A percentile compares a stretch with the other conserved stretches of the same genome.
These are phyloP conservation scores for Glycine soja DNA, from an alignment of 306 rosid species.

Conservation along the genomic window DNA sequence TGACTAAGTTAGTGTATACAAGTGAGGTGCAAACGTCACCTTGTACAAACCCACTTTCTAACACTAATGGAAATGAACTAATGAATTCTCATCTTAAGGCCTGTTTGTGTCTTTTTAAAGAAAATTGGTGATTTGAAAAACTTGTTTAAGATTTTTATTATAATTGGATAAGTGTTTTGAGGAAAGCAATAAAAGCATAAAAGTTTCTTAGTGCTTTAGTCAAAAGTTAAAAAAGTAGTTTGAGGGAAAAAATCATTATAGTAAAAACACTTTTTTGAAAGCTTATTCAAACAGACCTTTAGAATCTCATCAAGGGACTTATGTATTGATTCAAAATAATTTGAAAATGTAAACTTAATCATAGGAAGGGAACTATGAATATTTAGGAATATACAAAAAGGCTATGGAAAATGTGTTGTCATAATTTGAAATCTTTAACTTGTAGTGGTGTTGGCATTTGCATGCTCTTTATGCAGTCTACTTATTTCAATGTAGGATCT, in stretches of 20 bases:
- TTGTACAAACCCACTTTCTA: too few relatives aligned
- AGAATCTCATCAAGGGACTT: neutral
- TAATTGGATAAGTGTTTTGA: neutral
- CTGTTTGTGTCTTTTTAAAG: neutral
- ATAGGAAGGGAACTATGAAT: neutral
- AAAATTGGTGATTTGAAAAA: neutral
- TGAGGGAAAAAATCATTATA: neutral
- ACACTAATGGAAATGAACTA: neutral
- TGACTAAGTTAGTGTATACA: too few relatives aligned
- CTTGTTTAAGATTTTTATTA: neutral
- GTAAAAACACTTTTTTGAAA: neutral
- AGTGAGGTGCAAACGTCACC: too few relatives aligned
- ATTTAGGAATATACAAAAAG: neutral
- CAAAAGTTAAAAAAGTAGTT: neutral
- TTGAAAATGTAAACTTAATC: neutral
- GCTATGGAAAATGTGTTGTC: neutral
- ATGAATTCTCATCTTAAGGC: neutral
- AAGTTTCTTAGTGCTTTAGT: neutral
- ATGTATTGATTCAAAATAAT: constrained; percentile 21
- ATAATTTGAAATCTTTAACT: constrained; percentile 4
- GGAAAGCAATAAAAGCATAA: neutral
- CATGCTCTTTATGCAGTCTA: neutral
- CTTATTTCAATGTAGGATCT: neutral
- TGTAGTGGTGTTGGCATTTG: neutral
- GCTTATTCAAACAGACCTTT: neutral